phyloP scores from a whole-genome alignment of 176 grass and related monocot species.

The Aegilops speltoides region DNA sequence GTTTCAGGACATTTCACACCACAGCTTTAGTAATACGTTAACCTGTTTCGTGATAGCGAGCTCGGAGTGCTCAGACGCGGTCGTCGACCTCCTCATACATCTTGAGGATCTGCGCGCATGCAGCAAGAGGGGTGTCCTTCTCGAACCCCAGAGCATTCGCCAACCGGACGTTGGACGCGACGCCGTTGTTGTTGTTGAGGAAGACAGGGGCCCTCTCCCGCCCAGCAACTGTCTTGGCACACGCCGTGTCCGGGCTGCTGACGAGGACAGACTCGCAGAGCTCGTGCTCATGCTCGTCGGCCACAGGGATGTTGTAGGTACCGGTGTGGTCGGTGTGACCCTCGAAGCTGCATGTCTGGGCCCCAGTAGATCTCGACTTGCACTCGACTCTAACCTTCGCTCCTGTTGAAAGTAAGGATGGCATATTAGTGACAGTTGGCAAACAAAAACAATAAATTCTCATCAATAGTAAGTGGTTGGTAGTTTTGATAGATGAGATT shows the following conservation, averaged over 20 bases:
- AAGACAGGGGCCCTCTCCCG: slow-evolving; percentile 83
- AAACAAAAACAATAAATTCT: not conserved
- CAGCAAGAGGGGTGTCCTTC: slow-evolving; percentile 52
- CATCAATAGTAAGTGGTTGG: not conserved
- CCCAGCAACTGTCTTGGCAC: slow-evolving; percentile 53
- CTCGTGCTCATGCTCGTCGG: slow-evolving; percentile 73
- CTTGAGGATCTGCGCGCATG: slow-evolving; percentile 60
- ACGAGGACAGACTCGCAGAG: slow-evolving; percentile 78
- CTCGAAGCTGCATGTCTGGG: slow-evolving; percentile 61
- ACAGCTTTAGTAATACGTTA: not conserved
- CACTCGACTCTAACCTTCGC: slow-evolving; percentile 88
- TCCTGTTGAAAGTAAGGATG: slow-evolving; percentile 41
- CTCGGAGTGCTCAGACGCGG: slow-evolving; percentile 21
- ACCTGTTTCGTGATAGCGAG: not conserved
- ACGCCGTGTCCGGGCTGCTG: slow-evolving; percentile 69
- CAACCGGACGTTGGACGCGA: slow-evolving; percentile 56
- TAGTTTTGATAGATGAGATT: not conserved
- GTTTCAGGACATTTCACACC: slow-evolving; percentile 11
- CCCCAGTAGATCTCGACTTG: slow-evolving; percentile 48
- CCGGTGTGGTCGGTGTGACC: slow-evolving; percentile 84
- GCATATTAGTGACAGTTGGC: not conserved
- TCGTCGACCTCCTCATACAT: slow-evolving; percentile 64
- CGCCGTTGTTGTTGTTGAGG: slow-evolving; percentile 87
- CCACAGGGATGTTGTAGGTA: slow-evolving; percentile 77
- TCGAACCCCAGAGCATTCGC: slow-evolving; percentile 78